Percentiles rank a stretch among this genome's conserved stretches.
These are phyloP conservation scores for Vitis rupestris DNA, from an alignment of 164 flowering plant genomes.

Conservation along the genomic window DNA sequence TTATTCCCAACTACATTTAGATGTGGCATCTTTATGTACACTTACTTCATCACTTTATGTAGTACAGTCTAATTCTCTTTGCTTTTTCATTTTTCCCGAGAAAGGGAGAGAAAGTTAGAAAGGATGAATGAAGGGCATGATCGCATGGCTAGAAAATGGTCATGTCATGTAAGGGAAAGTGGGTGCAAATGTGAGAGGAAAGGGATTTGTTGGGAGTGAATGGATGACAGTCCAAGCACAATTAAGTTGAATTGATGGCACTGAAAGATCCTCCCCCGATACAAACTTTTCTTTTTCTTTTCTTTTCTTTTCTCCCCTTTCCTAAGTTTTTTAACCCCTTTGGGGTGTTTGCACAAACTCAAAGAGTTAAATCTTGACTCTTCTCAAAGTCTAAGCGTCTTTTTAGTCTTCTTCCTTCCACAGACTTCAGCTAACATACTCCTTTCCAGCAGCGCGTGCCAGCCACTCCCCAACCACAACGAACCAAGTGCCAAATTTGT, in stretches of 20 bases:
- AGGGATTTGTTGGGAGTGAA: slow-evolving; percentile 27
- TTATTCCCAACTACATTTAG: slow-evolving; percentile 30
- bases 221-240: slow-evolving; percentile 52
- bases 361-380: slow-evolving; percentile 30
- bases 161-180: slow-evolving; percentile 50
- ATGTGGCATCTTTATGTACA: slow-evolving; percentile 14
- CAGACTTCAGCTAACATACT: not conserved
- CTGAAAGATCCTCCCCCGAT: slow-evolving; percentile 21
- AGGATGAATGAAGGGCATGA: slow-evolving; percentile 16
- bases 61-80: slow-evolving; percentile 16
- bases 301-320: not conserved
- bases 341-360: slow-evolving; percentile 24
- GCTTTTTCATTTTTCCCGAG: slow-evolving; percentile 20
- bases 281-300: slow-evolving; percentile 6
- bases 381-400: slow-evolving; percentile 13
- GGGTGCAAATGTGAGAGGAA: slow-evolving; percentile 41
- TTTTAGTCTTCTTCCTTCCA: slow-evolving; percentile 1
- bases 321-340: not conserved
- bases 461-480: slow-evolving; percentile 5
- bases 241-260: slow-evolving; percentile 34
- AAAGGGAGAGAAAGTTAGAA: slow-evolving; percentile 3
- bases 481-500: not conserved
- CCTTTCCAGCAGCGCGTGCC: not conserved
- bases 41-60: slow-evolving; percentile 19
- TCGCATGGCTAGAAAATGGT: slow-evolving; percentile 32